Conservation (phyloP, 257 asterid species). For the Ilex asprella region DNA sequence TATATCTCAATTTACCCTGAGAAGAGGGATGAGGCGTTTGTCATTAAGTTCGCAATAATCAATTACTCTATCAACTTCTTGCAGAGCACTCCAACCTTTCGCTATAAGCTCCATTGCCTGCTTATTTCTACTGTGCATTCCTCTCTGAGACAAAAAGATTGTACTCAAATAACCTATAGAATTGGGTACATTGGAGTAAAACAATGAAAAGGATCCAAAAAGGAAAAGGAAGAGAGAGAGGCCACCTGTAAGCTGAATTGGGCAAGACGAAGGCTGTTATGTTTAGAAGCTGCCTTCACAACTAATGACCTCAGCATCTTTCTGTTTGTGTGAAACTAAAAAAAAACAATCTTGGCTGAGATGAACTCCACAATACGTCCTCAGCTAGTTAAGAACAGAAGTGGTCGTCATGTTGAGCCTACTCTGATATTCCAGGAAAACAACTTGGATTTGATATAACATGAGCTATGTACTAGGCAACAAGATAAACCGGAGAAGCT, state of each 20-base stretch:
- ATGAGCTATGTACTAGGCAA: too few relatives aligned
- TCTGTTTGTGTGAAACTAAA: background rate
- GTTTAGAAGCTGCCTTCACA: conserved; percentile 23
- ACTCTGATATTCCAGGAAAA: too few relatives aligned
- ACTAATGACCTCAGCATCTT: conserved; percentile 44
- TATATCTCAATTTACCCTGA: conserved; percentile 41
- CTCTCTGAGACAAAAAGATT: conserved; percentile 33
- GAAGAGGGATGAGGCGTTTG: conserved; percentile 72
- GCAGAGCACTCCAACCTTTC: conserved; percentile 76
- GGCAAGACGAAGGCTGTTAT: conserved; percentile 18
- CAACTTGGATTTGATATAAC: too few relatives aligned
- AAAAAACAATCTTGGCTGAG: too few relatives aligned
- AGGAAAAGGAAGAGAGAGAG: background rate
- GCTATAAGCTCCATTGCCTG: conserved; percentile 83
- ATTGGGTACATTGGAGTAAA: background rate
- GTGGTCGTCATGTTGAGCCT: too few relatives aligned
- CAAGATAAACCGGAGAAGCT: too few relatives aligned
- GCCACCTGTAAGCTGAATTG: conserved; percentile 39
- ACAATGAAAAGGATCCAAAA: background rate
- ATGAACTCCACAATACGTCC: too few relatives aligned
- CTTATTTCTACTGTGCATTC: conserved; percentile 83
- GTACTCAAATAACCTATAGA: background rate
- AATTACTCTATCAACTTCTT: conserved; percentile 92
- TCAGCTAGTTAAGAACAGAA: too few relatives aligned
- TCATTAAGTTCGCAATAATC: conserved; percentile 78